Evolutionary conservation across 495 filamentous ascomycete genomes (phyloP), one percentile per base, ranked within the genome.

Genomic region (Trichoderma gamsii): DNA sequence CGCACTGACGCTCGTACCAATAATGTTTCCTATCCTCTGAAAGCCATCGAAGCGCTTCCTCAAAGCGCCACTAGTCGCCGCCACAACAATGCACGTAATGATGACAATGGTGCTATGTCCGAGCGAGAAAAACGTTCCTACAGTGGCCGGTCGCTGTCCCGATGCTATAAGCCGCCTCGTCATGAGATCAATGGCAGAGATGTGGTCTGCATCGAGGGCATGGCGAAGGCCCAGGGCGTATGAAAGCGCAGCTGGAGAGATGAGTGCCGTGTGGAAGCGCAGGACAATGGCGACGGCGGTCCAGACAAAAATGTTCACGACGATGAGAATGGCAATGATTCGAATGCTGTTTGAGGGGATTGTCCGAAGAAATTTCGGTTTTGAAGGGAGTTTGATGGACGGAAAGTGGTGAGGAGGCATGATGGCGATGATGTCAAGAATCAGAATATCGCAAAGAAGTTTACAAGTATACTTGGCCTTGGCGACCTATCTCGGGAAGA

Each of bases 141-240:
- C 93, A 0, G 93, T 90, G n/a, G 94, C 93, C 9, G 94, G 92
- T 9, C 86, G 86, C 74, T 93, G 90, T 18, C 92, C 92, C 0
- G 90, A 85, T 25, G 94, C 94, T 59, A 97, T 85, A n/a, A 98
- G 84, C 13, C 93, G 86, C 32, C 95, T 85, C 6, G 94, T 98
- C 90, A 95, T 97, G 16, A 98, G 83, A 79, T 98, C 95, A 71
- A 98, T 98, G 65, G 93, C 94, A 64, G 90, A 88, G 77, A 99
- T 97, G 79, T 99, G 95, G 77, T 99, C 94, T 18, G 95, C 95
- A 75, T 97, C 95, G 64, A 97, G 87, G 4, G 95, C 95, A 83
- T 99, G 94, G 66, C 95, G 87, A 25, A 99, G 84, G 8, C 95
- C 94, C 7, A 99, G 83, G 0, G 93, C 93, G 76, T 96, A 97